phyloP scores from a whole-genome alignment of 495 filamentous ascomycete genomes.

The Hypomontagnella monticulosa region DNA sequence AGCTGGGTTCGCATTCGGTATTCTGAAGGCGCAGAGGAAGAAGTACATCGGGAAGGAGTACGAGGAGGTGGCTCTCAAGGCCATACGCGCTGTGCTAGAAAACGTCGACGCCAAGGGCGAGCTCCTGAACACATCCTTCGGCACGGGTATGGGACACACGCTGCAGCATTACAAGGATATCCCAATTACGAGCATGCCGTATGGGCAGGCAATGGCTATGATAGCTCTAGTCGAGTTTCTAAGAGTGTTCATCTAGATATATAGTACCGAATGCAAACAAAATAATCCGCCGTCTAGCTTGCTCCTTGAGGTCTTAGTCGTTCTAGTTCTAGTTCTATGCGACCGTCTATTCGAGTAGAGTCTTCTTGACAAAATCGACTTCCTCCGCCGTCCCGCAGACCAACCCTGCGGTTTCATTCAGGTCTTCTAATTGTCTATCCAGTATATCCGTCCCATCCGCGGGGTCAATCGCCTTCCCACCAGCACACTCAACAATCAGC shows the following conservation, averaged over 20 bases:
- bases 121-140: conserved; percentile 74
- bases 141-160: conserved; percentile 73
- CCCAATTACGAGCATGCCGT: conserved; percentile 76
- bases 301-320: not conserved
- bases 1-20: conserved; percentile 78
- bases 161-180: conserved; percentile 77
- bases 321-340: not conserved
- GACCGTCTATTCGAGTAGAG: conserved; percentile 20
- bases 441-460: conserved; percentile 51
- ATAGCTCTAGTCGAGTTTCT: conserved; percentile 75
- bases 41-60: conserved; percentile 67
- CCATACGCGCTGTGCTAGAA: conserved; percentile 66
- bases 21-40: conserved; percentile 74
- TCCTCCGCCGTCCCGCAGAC: conserved; percentile 59
- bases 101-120: conserved; percentile 70
- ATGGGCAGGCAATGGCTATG: conserved; percentile 81
- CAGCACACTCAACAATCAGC: conserved; percentile 62
- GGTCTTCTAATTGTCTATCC: conserved; percentile 44
- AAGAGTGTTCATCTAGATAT: conserved; percentile 62
- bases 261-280: not conserved
- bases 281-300: not conserved
- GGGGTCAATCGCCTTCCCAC: conserved; percentile 58
- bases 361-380: conserved; percentile 51
- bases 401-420: conserved; percentile 59
- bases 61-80: conserved; percentile 61